Base-by-base conservation (phyloP, 257 asterid genomes). In the Petunia secreta region DNA sequence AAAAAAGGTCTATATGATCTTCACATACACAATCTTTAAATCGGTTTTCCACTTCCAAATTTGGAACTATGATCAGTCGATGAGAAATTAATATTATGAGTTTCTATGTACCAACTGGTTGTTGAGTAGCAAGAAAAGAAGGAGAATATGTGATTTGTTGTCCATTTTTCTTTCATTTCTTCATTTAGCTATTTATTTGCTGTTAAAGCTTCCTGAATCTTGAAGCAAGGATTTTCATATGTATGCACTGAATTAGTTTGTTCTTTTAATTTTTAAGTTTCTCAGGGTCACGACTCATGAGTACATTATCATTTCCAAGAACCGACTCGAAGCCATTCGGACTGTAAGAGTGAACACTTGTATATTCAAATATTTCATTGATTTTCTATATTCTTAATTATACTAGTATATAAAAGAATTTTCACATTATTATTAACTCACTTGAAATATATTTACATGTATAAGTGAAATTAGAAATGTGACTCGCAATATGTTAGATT, bases 91-190 rank as follows among this genome's bases (percentile, higher is more conserved):
- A 75, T 60, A 40, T 48, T 55, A 25, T 43, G 50, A n/a, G 40
- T 43, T 63, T 68, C 3, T 40, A 15, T 77, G 63, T 83, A 90
- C 91, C 94, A 36, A 88, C 94, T 91, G 93, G 94, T 87, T 68
- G 97, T 91, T 92, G 89, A 25, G 88, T 65, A 84, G 79, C 85
- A 78, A 59, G 63, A 69, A 15, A 13, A 37, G 63, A 63, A 6
- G 46, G 76, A 52, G 52, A 63, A 53, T 4, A 6, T n/a, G 73
- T 11, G 34, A 50, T 6, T 14, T 55, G 9, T 50, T 11, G 73
- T 14, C 37, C 0, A 54, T 2, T 46, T 69, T 16, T 71, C 44
- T 44, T 67, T 68, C 4, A 1, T 65, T 25, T 60, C 46, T 38
- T 16, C 1, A 46, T 41, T 75, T 79, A 2, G 37, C 82, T 77